Evolutionary conservation across 805 yeast species (phyloP).

Genomic region (Kluyveromyces aestuarii): DNA sequence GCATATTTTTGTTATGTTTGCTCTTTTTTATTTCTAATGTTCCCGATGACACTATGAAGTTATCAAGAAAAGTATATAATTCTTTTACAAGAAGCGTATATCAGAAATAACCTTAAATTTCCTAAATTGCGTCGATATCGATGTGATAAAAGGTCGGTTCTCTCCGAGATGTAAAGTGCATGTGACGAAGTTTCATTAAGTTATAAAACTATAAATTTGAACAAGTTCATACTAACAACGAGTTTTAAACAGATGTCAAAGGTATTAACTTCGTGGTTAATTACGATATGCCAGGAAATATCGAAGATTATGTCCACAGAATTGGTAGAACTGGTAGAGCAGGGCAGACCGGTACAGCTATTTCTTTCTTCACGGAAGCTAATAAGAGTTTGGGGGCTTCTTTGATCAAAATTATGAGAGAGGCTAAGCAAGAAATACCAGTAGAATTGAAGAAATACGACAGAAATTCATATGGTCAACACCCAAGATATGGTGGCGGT

Average conservation of each 20-base stretch:
- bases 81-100: not conserved
- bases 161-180: constrained; percentile 2
- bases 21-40: not conserved
- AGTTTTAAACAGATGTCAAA: constrained; percentile 69
- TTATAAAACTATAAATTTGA: not conserved
- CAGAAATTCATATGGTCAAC: constrained; percentile 63
- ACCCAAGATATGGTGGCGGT: constrained; percentile 50
- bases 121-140: not conserved
- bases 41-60: constrained; percentile 5
- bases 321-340: constrained; percentile 99
- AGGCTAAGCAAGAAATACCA: constrained; percentile 89
- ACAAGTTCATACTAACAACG: constrained; percentile 19
- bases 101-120: not conserved
- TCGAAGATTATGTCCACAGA: constrained; percentile 97
- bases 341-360: constrained; percentile 91
- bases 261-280: constrained; percentile 91
- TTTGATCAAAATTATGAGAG: constrained; percentile 80
- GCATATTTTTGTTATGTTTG: not conserved
- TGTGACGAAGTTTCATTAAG: not conserved
- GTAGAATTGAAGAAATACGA: constrained; percentile 69
- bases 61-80: constrained; percentile 2
- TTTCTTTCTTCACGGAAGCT: constrained; percentile 84
- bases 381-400: constrained; percentile 86
- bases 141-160: not conserved
- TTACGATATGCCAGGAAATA: constrained; percentile 96